Base-by-base conservation (phyloP, 179 eudicot species). In the Spergularia azorica region DNA sequence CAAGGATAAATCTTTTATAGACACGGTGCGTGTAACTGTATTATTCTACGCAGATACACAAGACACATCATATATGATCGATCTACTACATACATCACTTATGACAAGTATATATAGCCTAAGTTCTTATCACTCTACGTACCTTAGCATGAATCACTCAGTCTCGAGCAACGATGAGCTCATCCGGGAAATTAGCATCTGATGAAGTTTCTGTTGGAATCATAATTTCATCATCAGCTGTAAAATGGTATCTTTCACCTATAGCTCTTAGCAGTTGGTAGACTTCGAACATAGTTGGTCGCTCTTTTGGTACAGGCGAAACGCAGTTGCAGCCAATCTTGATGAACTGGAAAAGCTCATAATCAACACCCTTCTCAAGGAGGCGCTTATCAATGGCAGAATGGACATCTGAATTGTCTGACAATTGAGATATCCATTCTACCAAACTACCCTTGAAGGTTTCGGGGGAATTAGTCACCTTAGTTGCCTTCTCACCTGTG, bases 201-300 rank as follows among this genome's bases (percentile, higher is more conserved):
- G 80, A 79, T 15, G 72, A 79, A 17, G 75, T 21, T 39, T 83
- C 81, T 21, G 79, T 52, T 13, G 84, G 83, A 83, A 86, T 71
- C 89, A 90, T 76, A 26, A 91, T 79, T 7, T 92, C 94, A 70
- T 90, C 97, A 38, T 85, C 92, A 2, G 85, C 85, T 18, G 95
- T 82, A 77, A 94, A 92, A 76, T 90, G 81, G 77, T 94, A 94
- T n/a, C 83, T 79, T 75, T 92, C 80, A 11, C 98, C 98, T 46
- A 94, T 86, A 59, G 98, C 92, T 80, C 90, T 76, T 58, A 94
- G 73, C 63, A 94, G 80, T 75, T 90, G 97, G 80, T 90, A 88
- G 41, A 94, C 91, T 63, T 89, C 97, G 73, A 86, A 90, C 98
- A 94, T 92, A 6, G 92, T 84, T 36, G 98, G 98, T 82, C 98